phyloP scores from a whole-genome alignment of 495 filamentous ascomycete species.

The Talaromyces thailandensis region DNA sequence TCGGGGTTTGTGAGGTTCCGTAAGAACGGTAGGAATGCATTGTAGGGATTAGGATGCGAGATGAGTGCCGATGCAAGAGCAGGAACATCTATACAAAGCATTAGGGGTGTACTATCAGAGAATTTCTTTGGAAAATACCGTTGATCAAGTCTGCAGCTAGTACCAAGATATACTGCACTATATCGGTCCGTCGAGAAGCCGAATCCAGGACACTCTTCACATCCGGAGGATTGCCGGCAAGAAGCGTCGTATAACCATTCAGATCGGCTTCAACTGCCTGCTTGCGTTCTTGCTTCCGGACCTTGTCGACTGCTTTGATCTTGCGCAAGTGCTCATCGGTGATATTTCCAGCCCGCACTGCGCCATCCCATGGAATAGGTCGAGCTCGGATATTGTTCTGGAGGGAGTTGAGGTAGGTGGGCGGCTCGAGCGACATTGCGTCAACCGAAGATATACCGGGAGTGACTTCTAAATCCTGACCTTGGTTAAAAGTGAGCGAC shows the following conservation, averaged over 20 bases:
- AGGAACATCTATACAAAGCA: conserved; percentile 55
- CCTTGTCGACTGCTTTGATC: conserved; percentile 97
- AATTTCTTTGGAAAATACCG: conserved; percentile 36
- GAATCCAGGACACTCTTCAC: conserved; percentile 72
- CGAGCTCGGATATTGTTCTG: conserved; percentile 91
- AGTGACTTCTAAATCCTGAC: background rate
- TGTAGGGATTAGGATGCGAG: conserved; percentile 68
- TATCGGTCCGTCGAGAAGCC: conserved; percentile 70
- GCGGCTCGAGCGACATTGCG: conserved; percentile 78
- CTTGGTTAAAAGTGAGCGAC: background rate
- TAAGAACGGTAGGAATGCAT: conserved; percentile 77
- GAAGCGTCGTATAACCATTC: conserved; percentile 64
- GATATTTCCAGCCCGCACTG: conserved; percentile 86
- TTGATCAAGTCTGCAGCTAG: conserved; percentile 81
- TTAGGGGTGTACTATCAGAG: conserved; percentile 10
- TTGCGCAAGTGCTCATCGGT: conserved; percentile 89
- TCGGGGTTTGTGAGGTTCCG: conserved; percentile 70
- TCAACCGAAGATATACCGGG: conserved; percentile 12
- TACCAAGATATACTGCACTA: conserved; percentile 90
- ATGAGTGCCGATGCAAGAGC: conserved; percentile 65
- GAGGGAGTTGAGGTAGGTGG: conserved; percentile 79
- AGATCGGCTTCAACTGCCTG: conserved; percentile 73
- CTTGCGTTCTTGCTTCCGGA: conserved; percentile 77
- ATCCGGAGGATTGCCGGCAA: conserved; percentile 59
- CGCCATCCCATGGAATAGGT: conserved; percentile 97